These are phyloP conservation scores for Colletotrichum agaves DNA, from an alignment of 2,329 filamentous ascomycete species.

Conservation along the genomic window DNA sequence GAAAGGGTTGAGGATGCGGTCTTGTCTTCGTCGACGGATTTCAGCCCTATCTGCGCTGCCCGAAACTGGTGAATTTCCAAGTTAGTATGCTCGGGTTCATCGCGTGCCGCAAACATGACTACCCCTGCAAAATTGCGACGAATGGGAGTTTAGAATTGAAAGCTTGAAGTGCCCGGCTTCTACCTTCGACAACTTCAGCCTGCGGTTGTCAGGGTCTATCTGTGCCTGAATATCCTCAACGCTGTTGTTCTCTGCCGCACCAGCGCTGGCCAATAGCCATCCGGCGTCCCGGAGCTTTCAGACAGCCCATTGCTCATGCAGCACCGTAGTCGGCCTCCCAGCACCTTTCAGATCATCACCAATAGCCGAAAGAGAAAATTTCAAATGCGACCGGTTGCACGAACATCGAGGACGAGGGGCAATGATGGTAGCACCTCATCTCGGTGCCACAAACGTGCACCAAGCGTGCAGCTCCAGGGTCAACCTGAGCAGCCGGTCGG, in stretches of 20 bases:
- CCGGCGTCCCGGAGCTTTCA: too few relatives aligned
- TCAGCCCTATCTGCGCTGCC: constrained; percentile 15
- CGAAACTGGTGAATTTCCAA: neutral
- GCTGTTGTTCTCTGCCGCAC: too few relatives aligned
- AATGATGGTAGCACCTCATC: neutral
- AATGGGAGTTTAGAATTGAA: neutral
- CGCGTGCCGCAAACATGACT: neutral
- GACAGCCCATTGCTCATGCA: too few relatives aligned
- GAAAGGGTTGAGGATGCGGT: neutral
- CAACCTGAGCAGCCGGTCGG: constrained; percentile 11
- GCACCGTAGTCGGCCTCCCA: too few relatives aligned
- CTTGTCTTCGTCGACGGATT: neutral
- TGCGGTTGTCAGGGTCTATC: too few relatives aligned
- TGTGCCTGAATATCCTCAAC: too few relatives aligned
- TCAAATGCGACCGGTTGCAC: too few relatives aligned
- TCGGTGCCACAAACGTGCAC: neutral
- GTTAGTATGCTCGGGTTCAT: neutral
- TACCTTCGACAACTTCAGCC: neutral
- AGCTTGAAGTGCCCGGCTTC: neutral
- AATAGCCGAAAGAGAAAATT: too few relatives aligned
- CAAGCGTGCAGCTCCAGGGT: constrained; percentile 19
- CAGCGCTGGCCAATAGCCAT: too few relatives aligned
- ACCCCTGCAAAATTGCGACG: constrained; percentile 17
- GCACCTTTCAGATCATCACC: too few relatives aligned
- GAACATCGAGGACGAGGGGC: neutral